phyloP scores from a whole-genome alignment of 2,329 filamentous ascomycete species.

The Monascus ruber region DNA sequence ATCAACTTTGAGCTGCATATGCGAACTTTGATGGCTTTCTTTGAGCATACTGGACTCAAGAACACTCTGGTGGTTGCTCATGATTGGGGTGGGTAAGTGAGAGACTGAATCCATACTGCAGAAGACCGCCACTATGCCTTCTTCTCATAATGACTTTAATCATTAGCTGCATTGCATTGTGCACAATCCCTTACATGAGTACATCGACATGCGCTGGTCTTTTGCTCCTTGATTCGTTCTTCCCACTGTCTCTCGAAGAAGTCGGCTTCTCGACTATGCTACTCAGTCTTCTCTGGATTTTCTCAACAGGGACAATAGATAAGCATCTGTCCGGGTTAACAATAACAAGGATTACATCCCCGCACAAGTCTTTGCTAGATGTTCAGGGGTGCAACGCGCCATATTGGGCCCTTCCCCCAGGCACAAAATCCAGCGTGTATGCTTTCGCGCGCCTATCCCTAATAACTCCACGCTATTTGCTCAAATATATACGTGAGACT shows the following conservation, averaged over 20 bases:
- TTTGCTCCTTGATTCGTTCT: constrained; percentile 7
- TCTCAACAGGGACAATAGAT: background rate
- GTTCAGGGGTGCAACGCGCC: background rate
- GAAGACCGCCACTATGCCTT: background rate
- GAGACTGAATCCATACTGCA: background rate
- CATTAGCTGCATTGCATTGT: background rate
- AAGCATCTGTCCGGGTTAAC: background rate
- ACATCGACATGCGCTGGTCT: constrained; percentile 1
- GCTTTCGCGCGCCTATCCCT: background rate
- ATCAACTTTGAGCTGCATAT: constrained; percentile 8
- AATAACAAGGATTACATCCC: background rate
- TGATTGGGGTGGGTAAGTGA: background rate
- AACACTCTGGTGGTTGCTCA: constrained; percentile 1
- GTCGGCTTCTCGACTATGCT: background rate
- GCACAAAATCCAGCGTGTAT: background rate
- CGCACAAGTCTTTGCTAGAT: background rate
- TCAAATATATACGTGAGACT: background rate
- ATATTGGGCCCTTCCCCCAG: background rate
- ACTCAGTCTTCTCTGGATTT: background rate
- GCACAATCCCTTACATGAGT: background rate
- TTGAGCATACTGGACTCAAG: constrained; percentile 4
- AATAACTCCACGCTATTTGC: background rate
- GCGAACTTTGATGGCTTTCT: constrained; percentile 4
- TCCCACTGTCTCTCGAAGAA: constrained; percentile 4
- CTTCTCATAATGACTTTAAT: background rate